These are phyloP conservation scores for Hypoxylon lenormandii DNA, from an alignment of 495 filamentous ascomycete species.

Conservation along the genomic window DNA sequence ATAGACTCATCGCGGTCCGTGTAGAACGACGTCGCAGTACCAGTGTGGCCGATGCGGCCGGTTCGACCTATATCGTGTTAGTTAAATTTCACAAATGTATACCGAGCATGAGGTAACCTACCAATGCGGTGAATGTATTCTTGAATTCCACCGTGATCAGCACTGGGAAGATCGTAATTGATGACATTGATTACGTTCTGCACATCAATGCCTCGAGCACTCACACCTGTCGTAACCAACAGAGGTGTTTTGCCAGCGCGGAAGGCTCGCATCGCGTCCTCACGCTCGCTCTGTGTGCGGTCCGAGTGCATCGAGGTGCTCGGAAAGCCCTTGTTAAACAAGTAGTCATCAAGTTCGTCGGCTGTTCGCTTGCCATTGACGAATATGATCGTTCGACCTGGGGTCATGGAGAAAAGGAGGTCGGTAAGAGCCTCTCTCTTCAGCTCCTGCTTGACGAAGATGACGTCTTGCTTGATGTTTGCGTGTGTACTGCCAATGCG, in stretches of 20 bases:
- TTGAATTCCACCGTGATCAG: slow-evolving; percentile 81
- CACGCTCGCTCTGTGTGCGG: slow-evolving; percentile 90
- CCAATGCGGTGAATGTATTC: slow-evolving; percentile 96
- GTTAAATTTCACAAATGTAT: neutral
- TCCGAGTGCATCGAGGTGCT: slow-evolving; percentile 86
- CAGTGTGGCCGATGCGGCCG: slow-evolving; percentile 89
- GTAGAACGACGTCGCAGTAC: slow-evolving; percentile 90
- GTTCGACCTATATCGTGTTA: slow-evolving; percentile 77
- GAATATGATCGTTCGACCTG: slow-evolving; percentile 88
- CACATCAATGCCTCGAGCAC: slow-evolving; percentile 91
- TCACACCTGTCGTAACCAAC: slow-evolving; percentile 84
- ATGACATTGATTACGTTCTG: slow-evolving; percentile 87
- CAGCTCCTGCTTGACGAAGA: slow-evolving; percentile 68
- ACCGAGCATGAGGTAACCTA: slow-evolving; percentile 53
- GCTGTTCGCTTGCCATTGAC: slow-evolving; percentile 80
- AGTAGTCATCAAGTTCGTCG: slow-evolving; percentile 85
- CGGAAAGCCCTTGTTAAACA: slow-evolving; percentile 82
- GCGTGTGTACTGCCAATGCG: slow-evolving; percentile 81
- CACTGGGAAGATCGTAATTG: slow-evolving; percentile 86
- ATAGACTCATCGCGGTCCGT: slow-evolving; percentile 74
- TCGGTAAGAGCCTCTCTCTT: slow-evolving; percentile 81
- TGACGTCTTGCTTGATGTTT: slow-evolving; percentile 82
- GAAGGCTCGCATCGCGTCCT: slow-evolving; percentile 92
- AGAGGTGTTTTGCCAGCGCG: slow-evolving; percentile 78
- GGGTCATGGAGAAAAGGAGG: slow-evolving; percentile 73